Evolutionary conservation across 495 filamentous ascomycete genomes (phyloP).

Genomic region (Friedmanniomyces simplex): DNA sequence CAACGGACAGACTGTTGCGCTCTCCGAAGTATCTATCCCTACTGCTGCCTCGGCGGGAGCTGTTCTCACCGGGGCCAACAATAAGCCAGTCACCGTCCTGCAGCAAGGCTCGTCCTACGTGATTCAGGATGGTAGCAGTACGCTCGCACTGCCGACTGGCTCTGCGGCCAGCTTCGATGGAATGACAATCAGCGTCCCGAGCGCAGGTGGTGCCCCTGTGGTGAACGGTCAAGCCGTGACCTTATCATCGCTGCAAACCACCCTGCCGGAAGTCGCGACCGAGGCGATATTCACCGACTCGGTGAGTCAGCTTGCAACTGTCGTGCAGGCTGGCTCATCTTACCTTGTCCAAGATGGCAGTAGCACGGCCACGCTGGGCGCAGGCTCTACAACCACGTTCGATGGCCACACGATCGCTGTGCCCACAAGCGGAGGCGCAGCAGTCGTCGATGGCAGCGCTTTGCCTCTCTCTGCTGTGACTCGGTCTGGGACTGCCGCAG

Average conservation of each 20-base stretch:
- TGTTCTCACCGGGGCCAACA: not conserved
- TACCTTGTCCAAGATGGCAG: not conserved
- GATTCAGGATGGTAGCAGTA: not conserved
- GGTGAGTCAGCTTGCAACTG: not conserved
- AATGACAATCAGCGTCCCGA: not conserved
- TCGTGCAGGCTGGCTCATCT: not conserved
- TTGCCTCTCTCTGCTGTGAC: not conserved
- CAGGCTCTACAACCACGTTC: not conserved
- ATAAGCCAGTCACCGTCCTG: not conserved
- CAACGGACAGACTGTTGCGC: not conserved
- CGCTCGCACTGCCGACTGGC: not conserved
- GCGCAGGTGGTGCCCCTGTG: not conserved
- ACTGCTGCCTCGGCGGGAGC: not conserved
- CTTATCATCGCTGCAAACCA: not conserved
- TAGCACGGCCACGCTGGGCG: not conserved
- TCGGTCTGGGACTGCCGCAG: not conserved
- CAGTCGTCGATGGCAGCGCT: not conserved
- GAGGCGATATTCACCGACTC: not conserved
- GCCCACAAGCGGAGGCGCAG: not conserved
- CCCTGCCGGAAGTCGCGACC: not conserved
- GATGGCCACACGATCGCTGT: not conserved
- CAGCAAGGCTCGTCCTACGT: constrained; percentile 2
- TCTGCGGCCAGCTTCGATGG: not conserved
- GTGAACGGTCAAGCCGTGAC: not conserved
- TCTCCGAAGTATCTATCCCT: not conserved